Evolutionary conservation across 106 monocot genomes (phyloP).

Genomic region (Triglochin maritima): DNA sequence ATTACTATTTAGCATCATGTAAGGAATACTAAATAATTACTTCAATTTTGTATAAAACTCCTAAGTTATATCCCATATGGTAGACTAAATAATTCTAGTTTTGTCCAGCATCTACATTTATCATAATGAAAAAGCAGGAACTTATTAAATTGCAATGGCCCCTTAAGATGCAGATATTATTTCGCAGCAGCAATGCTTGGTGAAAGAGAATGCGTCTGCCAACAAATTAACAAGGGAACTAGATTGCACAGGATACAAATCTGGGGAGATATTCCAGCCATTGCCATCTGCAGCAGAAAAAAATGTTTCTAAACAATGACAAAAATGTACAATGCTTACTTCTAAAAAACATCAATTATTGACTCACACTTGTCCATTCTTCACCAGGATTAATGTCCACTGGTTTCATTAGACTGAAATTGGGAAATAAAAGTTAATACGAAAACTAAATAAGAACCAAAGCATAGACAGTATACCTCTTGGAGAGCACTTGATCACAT

Average conservation of each 20-base stretch:
- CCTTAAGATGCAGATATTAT: too few relatives aligned
- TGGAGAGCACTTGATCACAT: slow-evolving; percentile 96
- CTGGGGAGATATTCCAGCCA: slow-evolving; percentile 46
- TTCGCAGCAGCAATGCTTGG: too few relatives aligned
- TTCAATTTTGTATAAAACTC: too few relatives aligned
- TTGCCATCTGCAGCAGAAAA: slow-evolving; percentile 67
- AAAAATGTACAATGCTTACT: neutral
- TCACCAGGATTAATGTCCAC: slow-evolving; percentile 86
- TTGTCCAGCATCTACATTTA: too few relatives aligned
- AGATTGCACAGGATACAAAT: slow-evolving; percentile 31
- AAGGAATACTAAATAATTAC: neutral
- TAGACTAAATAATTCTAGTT: too few relatives aligned
- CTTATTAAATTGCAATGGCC: too few relatives aligned
- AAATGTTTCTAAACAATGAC: neutral
- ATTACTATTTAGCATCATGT: slow-evolving; percentile 38
- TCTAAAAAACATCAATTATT: neutral
- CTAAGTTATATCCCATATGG: too few relatives aligned
- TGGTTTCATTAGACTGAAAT: slow-evolving; percentile 62
- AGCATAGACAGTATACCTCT: slow-evolving; percentile 34
- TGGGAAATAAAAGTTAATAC: slow-evolving; percentile 3
- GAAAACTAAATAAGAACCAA: neutral
- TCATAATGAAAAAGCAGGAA: too few relatives aligned
- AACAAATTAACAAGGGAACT: too few relatives aligned
- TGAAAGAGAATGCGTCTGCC: too few relatives aligned
- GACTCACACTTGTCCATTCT: slow-evolving; percentile 93